A percentile compares a stretch with the other conserved stretches of the same genome.
These are phyloP conservation scores for Danielia reshetovae DNA, from an alignment of 805 yeast species.

Conservation along the genomic window DNA sequence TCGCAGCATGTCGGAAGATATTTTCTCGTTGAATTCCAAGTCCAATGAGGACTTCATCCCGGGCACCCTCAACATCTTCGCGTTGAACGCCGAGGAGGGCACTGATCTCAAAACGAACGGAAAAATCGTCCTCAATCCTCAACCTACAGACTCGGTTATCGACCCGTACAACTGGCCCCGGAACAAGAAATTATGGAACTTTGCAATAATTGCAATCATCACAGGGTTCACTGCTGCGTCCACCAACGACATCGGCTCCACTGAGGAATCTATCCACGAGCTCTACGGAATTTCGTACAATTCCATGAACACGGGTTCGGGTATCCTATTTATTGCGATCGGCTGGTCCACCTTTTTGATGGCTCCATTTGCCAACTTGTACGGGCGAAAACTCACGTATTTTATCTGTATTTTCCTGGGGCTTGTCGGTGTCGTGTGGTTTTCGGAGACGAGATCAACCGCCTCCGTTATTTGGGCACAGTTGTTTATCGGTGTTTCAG, in stretches of 20 bases:
- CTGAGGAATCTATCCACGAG: conserved; percentile 62
- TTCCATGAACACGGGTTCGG: conserved; percentile 77
- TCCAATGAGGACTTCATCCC: conserved; percentile 16
- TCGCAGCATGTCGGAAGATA: conserved; percentile 5
- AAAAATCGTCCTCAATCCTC: conserved; percentile 41
- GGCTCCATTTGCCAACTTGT: conserved; percentile 66
- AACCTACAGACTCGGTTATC: conserved; percentile 47
- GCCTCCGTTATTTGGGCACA: conserved; percentile 73
- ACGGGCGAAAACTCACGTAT: conserved; percentile 65
- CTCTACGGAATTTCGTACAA: conserved; percentile 61
- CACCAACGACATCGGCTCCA: conserved; percentile 69
- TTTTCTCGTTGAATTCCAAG: conserved; percentile 10
- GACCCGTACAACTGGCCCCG: conserved; percentile 46
- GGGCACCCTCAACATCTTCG: conserved; percentile 16
- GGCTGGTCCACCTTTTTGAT: conserved; percentile 61
- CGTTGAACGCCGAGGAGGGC: conserved; percentile 9
- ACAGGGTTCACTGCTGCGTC: conserved; percentile 71
- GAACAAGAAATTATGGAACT: conserved; percentile 34
- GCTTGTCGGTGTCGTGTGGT: conserved; percentile 67
- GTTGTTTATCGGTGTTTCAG: conserved; percentile 74
- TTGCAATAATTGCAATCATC: conserved; percentile 43
- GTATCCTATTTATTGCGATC: conserved; percentile 67
- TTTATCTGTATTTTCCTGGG: conserved; percentile 59
- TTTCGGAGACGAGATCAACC: conserved; percentile 50
- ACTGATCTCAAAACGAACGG: conserved; percentile 16